These are phyloP conservation scores for Zygosaccharomyces pseudobailii DNA, from an alignment of 1,139 yeast genomes.

Conservation along the genomic window DNA sequence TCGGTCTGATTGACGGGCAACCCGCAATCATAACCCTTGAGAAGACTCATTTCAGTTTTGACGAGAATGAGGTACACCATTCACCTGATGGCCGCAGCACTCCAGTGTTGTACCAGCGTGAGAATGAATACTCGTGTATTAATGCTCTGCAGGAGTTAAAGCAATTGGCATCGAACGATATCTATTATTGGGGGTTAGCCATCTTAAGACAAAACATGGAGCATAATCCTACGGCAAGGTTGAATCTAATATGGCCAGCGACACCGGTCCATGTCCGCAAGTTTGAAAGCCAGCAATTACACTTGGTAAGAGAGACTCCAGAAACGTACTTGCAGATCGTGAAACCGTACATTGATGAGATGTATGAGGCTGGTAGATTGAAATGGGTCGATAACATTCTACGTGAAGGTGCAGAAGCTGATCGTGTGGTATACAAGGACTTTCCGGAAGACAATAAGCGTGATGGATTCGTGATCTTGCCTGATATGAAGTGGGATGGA, in stretches of 20 bases:
- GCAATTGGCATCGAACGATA: slow-evolving; percentile 65
- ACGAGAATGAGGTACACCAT: slow-evolving; percentile 22
- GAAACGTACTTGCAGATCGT: slow-evolving; percentile 59
- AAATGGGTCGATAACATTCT: slow-evolving; percentile 90
- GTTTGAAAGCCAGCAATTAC: slow-evolving; percentile 53
- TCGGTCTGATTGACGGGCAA: slow-evolving; percentile 58
- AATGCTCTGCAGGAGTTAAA: slow-evolving; percentile 38
- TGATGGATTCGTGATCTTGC: slow-evolving; percentile 58
- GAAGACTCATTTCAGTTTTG: slow-evolving; percentile 55
- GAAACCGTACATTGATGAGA: slow-evolving; percentile 68
- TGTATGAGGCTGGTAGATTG: slow-evolving; percentile 65
- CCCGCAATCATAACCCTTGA: slow-evolving; percentile 73
- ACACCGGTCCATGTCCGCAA: slow-evolving; percentile 79
- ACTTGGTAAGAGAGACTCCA: slow-evolving; percentile 75
- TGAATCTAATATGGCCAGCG: slow-evolving; percentile 85
- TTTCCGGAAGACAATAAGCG: slow-evolving; percentile 38
- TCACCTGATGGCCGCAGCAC: slow-evolving; percentile 21
- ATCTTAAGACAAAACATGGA: slow-evolving; percentile 46
- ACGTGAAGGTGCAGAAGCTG: slow-evolving; percentile 78
- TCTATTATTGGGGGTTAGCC: slow-evolving; percentile 76
- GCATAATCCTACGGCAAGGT: slow-evolving; percentile 56
- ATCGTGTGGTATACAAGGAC: slow-evolving; percentile 47
- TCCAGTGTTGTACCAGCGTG: slow-evolving; percentile 28
- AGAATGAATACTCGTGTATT: slow-evolving; percentile 30
- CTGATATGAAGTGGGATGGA: slow-evolving; percentile 94